phyloP scores from a whole-genome alignment of 2,329 filamentous ascomycete species.

The Apiospora pterosperma region DNA sequence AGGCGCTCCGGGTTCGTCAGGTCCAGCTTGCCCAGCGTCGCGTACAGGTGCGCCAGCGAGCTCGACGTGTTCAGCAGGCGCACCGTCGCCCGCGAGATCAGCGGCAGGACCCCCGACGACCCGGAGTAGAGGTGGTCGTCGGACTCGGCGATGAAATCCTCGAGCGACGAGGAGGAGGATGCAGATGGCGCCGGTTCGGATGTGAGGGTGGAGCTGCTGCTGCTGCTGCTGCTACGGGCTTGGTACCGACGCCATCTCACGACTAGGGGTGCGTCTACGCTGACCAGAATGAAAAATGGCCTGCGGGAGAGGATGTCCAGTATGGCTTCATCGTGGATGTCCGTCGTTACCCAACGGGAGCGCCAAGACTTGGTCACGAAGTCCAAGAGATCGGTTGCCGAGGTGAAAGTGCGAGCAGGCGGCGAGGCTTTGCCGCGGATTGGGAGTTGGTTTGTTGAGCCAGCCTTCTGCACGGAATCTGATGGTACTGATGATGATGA shows the following conservation, averaged over 20 bases:
- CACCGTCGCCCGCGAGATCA: conserved; percentile 79
- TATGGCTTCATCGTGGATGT: conserved; percentile 69
- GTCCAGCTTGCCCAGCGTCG: conserved; percentile 69
- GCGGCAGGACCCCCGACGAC: conserved; percentile 61
- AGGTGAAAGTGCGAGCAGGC: conserved; percentile 48
- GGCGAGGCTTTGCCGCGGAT: conserved; percentile 2
- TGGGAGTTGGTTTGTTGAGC: neutral
- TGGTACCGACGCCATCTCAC: conserved; percentile 80
- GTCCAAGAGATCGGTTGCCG: conserved; percentile 68
- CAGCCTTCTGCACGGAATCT: neutral
- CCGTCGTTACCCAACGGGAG: conserved; percentile 79
- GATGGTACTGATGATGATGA: neutral
- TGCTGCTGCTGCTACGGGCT: conserved; percentile 26
- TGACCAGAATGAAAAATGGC: conserved; percentile 91
- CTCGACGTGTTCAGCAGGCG: conserved; percentile 82
- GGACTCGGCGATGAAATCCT: conserved; percentile 53
- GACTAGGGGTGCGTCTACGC: conserved; percentile 84
- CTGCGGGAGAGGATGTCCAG: conserved; percentile 74
- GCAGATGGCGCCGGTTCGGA: neutral
- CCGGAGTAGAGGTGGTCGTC: conserved; percentile 76
- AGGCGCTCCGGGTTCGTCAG: conserved; percentile 76
- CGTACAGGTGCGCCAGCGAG: conserved; percentile 67
- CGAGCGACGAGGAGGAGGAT: conserved; percentile 37
- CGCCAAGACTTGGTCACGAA: conserved; percentile 85
- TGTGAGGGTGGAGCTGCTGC: conserved; percentile 10